Conservation (phyloP, 306 rosid species). For the Vigna nakashimae region DNA sequence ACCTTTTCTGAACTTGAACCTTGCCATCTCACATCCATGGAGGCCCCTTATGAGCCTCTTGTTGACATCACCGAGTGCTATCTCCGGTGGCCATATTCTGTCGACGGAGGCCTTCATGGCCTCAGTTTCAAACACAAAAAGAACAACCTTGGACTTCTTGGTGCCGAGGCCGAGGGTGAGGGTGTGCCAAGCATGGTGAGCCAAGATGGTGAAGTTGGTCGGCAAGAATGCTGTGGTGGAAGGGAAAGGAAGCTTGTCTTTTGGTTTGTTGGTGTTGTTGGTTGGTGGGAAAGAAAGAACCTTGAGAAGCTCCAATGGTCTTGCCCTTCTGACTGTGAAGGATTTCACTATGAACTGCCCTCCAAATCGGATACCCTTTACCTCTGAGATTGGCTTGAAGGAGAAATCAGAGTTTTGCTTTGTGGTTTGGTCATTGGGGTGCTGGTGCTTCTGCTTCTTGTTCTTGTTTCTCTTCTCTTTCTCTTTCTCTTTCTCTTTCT, state of each 20-base stretch:
- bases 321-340: constrained; percentile 85
- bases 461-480: constrained; percentile 65
- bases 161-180: constrained; percentile 96
- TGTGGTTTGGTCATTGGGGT: constrained; percentile 80
- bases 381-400: constrained; percentile 85
- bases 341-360: constrained; percentile 97
- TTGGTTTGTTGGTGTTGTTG: constrained; percentile 42
- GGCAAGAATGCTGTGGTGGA: constrained; percentile 89
- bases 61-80: constrained; percentile 90
- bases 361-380: constrained; percentile 91
- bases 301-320: constrained; percentile 74
- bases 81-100: constrained; percentile 79
- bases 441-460: constrained; percentile 93
- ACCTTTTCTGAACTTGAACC: constrained; percentile 97
- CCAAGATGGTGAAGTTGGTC: constrained; percentile 93
- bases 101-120: constrained; percentile 66
- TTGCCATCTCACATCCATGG: constrained; percentile 78
- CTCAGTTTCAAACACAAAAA: constrained; percentile 83
- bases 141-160: constrained; percentile 81
- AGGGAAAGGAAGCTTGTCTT: constrained; percentile 65
- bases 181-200: constrained; percentile 97
- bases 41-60: constrained; percentile 78
- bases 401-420: constrained; percentile 82
- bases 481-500: constrained; percentile 53
- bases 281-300: constrained; percentile 81